Evolutionary conservation across 345 rosid genomes (phyloP).

Genomic region (Dovyalis caffra): DNA sequence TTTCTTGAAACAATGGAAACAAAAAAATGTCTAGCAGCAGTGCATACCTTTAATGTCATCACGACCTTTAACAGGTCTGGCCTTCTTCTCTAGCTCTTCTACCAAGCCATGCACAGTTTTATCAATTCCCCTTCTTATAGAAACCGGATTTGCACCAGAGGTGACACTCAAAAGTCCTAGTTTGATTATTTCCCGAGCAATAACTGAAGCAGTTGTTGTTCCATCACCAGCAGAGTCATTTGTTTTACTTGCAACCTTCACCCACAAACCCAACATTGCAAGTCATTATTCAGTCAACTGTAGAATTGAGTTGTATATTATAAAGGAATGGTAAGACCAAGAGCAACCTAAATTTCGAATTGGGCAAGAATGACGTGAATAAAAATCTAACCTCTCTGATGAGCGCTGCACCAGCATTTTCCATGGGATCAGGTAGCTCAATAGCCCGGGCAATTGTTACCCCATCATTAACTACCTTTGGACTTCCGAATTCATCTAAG

Average conservation of each 20-base stretch:
- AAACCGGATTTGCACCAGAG: conserved; percentile 95
- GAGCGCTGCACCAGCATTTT: conserved; percentile 98
- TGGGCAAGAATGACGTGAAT: not conserved
- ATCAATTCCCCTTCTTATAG: conserved; percentile 84
- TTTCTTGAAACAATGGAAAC: not conserved
- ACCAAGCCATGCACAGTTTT: conserved; percentile 76
- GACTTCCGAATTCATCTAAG: conserved; percentile 93
- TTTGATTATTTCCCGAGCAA: conserved; percentile 89
- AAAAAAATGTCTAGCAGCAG: not conserved
- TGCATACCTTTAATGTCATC: conserved; percentile 76
- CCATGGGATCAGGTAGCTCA: conserved; percentile 90
- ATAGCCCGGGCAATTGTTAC: conserved; percentile 96
- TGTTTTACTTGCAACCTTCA: conserved; percentile 95
- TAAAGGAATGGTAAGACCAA: not conserved
- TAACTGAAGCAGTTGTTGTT: conserved; percentile 91
- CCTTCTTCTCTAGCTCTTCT: conserved; percentile 78
- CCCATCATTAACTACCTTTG: conserved; percentile 97
- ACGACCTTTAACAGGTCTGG: conserved; percentile 85
- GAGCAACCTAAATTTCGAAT: not conserved
- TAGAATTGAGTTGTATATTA: not conserved
- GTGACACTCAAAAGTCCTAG: conserved; percentile 87
- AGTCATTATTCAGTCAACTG: not conserved
- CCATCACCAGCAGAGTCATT: conserved; percentile 99
- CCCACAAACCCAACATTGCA: not conserved
- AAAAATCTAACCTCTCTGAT: conserved; percentile 74